phyloP scores from a whole-genome alignment of 2,329 filamentous ascomycete species.

The Botrytis byssoidea region DNA sequence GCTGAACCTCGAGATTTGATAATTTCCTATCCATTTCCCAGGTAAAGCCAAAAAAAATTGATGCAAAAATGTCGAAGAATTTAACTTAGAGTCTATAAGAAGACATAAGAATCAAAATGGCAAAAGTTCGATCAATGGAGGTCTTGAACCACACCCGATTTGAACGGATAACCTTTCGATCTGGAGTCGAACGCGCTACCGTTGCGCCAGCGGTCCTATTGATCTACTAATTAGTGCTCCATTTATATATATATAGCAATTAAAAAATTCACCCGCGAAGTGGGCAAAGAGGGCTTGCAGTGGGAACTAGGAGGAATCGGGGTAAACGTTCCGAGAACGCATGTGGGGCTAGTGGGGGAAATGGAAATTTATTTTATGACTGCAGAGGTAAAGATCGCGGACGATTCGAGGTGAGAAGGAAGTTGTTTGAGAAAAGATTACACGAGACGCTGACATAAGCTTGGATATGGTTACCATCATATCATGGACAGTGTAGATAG shows the following conservation, averaged over 20 bases:
- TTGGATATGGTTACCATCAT: not conserved
- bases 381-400: not conserved
- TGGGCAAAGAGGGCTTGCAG: not conserved
- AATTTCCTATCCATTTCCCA: too few relatives aligned
- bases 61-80: not conserved
- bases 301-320: not conserved
- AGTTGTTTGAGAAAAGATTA: not conserved
- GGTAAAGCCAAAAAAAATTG: not conserved
- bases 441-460: not conserved
- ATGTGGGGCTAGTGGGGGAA: conserved; percentile 11
- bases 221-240: fast-evolving
- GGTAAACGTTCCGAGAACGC: not conserved
- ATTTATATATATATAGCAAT: fast-evolving
- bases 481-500: not conserved
- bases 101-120: too few relatives aligned
- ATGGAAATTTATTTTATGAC: not conserved
- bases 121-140: conserved; percentile 12
- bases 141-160: conserved; percentile 36
- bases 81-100: not conserved
- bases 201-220: conserved; percentile 28
- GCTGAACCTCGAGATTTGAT: not conserved
- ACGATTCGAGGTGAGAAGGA: not conserved
- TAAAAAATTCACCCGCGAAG: not conserved
- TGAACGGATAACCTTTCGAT: conserved; percentile 40
- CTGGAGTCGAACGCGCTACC: conserved; percentile 37